Base-by-base conservation (phyloP, 495 filamentous ascomycete genomes). In the Penicillium bialowiezense region DNA sequence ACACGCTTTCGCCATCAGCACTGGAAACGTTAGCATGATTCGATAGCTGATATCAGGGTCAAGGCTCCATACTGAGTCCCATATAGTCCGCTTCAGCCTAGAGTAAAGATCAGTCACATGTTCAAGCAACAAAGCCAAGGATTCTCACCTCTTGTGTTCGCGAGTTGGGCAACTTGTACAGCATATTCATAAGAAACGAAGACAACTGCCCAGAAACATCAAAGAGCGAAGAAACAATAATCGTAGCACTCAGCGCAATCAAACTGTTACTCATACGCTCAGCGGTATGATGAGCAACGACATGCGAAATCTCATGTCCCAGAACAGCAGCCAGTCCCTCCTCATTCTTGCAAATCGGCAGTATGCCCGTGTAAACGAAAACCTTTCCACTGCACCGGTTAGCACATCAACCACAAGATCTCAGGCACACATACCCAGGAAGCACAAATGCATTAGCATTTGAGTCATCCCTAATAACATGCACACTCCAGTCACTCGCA, bases 241-340 rank as follows among this genome's bases (percentile, higher is more conserved):
- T 72, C 1, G 82, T 64, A 10, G 84, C 51, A 1, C 78, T 74
- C 4, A 82, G 62, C 6, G 82, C 64, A 18, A 86, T 62, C n/a
- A 86, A 67, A 14, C 70, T 71, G 44, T 80, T 74, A 45, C 80
- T 87, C 77, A 95, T 78, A 8, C 83, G 72, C 68, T 97, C 92
- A 2, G 78, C 88, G 0, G 80, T 69, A 56, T 97, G 92, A 31
- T 83, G 83, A 1, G 91, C 91, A 1, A 96, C 71, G 31, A 89
- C 88, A 61, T 97, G 92, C n/a, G 90, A 89, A 50, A 97, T 95
- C 71, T 97, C 92, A 63, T 97, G 92, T 5, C 89, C 89, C 7
- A 97, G 70, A 1, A 97, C 87, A 3, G 90, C 81, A 12, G 92
- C 92, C 14, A 97, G 68, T 1, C 86, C 88, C 55, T 88, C 79